Conservation (phyloP, 305 asterid species). For the Fraxinus greggii region DNA sequence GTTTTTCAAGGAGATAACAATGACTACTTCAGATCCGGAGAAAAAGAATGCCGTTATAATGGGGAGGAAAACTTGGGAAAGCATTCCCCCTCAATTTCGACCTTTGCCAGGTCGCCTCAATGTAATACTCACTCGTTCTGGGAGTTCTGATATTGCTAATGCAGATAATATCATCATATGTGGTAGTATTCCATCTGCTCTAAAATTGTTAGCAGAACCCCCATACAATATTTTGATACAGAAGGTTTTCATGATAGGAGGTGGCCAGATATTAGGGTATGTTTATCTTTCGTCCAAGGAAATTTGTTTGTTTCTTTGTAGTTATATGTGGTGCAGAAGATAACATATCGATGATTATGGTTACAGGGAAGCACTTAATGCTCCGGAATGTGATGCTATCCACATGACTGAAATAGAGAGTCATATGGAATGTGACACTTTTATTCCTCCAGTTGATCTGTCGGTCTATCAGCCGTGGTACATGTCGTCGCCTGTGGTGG, state of each 20-base stretch:
- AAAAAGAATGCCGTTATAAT: conserved; percentile 88
- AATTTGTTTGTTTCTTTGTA: background rate
- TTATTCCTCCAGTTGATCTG: conserved; percentile 72
- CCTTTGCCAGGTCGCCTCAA: conserved; percentile 94
- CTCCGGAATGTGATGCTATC: conserved; percentile 68
- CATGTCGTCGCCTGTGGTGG: conserved; percentile 67
- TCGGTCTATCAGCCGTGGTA: conserved; percentile 82
- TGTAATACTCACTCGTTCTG: conserved; percentile 82
- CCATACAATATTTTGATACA: conserved; percentile 66
- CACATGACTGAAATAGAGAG: conserved; percentile 72
- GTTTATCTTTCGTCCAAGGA: conserved; percentile 1
- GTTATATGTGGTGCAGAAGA: conserved; percentile 4
- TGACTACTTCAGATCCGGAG: conserved; percentile 53
- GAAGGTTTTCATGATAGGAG: conserved; percentile 86
- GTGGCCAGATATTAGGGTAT: conserved; percentile 88
- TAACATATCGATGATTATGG: conserved; percentile 20
- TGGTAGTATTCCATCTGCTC: conserved; percentile 64
- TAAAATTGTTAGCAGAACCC: conserved; percentile 65
- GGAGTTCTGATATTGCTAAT: conserved; percentile 47
- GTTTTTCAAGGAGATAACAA: conserved; percentile 77
- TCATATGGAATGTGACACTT: conserved; percentile 72
- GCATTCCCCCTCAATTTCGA: conserved; percentile 69
- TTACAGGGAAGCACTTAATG: conserved; percentile 83
- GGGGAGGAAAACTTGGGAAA: conserved; percentile 99
- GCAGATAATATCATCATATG: conserved; percentile 64